A percentile compares a stretch with the other conserved stretches of the same genome.
phyloP scores from a whole-genome alignment of 495 filamentous ascomycete genomes.

The Neurospora sp. region DNA sequence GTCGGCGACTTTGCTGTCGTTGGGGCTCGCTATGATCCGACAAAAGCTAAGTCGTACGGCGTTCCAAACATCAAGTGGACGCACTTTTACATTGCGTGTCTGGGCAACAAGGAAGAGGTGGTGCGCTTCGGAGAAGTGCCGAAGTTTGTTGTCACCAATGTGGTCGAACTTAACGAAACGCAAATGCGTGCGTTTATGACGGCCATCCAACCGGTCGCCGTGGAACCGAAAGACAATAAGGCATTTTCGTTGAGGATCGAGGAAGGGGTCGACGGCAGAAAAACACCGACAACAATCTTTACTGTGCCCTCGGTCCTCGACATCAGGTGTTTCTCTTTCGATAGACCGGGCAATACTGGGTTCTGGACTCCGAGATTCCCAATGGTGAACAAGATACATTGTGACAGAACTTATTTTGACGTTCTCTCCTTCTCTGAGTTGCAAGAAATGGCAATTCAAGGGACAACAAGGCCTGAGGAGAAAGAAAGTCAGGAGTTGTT shows the following conservation, averaged over 20 bases:
- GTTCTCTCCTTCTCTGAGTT: conserved; percentile 32
- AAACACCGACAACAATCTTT: conserved; percentile 29
- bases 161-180: conserved; percentile 31
- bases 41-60: conserved; percentile 41
- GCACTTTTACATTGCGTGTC: conserved; percentile 67
- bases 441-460: conserved; percentile 30
- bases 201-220: conserved; percentile 24
- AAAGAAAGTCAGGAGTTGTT: conserved; percentile 41
- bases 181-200: conserved; percentile 24
- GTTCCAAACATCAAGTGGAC: conserved; percentile 55
- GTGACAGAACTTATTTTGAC: conserved; percentile 34
- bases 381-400: conserved; percentile 35
- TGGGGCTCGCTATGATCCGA: conserved; percentile 56
- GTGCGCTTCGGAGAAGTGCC: conserved; percentile 42
- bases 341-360: conserved; percentile 30
- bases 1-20: conserved; percentile 72
- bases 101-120: conserved; percentile 61
- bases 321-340: conserved; percentile 38
- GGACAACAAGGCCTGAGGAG: conserved; percentile 36
- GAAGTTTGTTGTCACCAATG: conserved; percentile 51
- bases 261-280: conserved; percentile 23
- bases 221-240: conserved; percentile 20
- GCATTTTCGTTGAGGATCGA: conserved; percentile 21
- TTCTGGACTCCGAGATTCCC: conserved; percentile 40
- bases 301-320: conserved; percentile 33